phyloP scores from a whole-genome alignment of 2,329 filamentous ascomycete genomes.

The Colletotrichum sublineola region DNA sequence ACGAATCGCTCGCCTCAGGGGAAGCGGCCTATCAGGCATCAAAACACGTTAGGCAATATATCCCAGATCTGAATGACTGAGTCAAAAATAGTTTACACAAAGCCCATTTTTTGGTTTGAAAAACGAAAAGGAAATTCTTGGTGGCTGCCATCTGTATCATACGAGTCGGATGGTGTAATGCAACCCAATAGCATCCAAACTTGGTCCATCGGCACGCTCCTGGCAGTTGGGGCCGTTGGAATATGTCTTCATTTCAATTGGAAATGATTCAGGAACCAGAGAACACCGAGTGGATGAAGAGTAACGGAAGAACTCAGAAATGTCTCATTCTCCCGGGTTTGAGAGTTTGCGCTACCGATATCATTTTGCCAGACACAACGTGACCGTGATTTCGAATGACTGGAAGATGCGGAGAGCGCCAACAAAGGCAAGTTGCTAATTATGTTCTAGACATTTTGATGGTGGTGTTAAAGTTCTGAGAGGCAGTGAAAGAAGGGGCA shows the following conservation, averaged over 20 bases:
- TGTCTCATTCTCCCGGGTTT: no score
- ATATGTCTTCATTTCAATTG: background rate
- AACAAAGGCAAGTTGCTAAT: background rate
- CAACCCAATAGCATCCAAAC: conserved; percentile 20
- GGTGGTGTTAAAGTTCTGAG: background rate
- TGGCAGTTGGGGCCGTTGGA: background rate
- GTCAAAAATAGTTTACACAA: conserved; percentile 3
- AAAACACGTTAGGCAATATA: background rate
- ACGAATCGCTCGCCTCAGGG: conserved; percentile 6
- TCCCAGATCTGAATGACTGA: conserved; percentile 3
- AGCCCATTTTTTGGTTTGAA: background rate
- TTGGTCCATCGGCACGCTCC: no score
- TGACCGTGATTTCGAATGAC: background rate
- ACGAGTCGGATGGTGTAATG: conserved; percentile 15
- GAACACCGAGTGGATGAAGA: background rate
- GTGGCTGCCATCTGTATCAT: conserved; percentile 34
- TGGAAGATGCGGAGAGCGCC: background rate
- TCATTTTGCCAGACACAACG: background rate
- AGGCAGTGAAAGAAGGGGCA: background rate
- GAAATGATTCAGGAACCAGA: background rate
- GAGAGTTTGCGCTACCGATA: background rate
- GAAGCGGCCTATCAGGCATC: conserved; percentile 1
- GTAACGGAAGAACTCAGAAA: no score
- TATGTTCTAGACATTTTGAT: background rate
- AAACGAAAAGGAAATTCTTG: background rate